A percentile compares a stretch with the other conserved stretches of the same genome.
phyloP scores from a whole-genome alignment of 2,329 filamentous ascomycete species.

The Phialophora tarda region DNA sequence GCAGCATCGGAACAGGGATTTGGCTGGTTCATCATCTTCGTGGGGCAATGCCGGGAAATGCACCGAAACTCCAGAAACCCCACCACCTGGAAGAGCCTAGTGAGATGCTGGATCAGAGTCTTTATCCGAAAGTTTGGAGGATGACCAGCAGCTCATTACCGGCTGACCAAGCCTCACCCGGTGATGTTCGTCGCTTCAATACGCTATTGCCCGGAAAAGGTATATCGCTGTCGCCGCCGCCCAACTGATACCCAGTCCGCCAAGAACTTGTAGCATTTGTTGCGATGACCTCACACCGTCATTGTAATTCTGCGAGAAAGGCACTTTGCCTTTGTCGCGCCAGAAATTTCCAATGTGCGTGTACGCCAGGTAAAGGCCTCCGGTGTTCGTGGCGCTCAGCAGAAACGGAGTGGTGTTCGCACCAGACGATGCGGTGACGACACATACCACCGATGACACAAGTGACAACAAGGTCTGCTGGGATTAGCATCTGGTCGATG shows the following conservation, averaged over 20 bases:
- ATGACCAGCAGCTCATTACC: neutral
- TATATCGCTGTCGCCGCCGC: conserved; percentile 19
- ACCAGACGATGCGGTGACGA: conserved; percentile 21
- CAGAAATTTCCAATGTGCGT: conserved; percentile 32
- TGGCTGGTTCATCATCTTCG: conserved; percentile 9
- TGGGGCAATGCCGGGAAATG: conserved; percentile 30
- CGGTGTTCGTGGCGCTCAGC: conserved; percentile 28
- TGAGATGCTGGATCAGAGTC: neutral
- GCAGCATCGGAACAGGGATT: conserved; percentile 26
- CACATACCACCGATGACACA: conserved; percentile 24
- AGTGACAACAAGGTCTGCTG: conserved; percentile 26
- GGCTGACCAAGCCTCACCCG: conserved; percentile 14
- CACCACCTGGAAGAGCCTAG: conserved; percentile 7
- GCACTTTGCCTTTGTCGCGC: conserved; percentile 30
- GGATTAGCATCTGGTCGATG: neutral
- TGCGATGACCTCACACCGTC: conserved; percentile 32
- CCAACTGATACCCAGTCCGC: conserved; percentile 25
- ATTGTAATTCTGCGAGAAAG: conserved; percentile 30
- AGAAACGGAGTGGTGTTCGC: conserved; percentile 21
- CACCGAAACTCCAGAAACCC: conserved; percentile 18
- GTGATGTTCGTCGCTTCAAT: neutral
- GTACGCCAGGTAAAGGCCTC: conserved; percentile 25
- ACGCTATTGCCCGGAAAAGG: conserved; percentile 22
- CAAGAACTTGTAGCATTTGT: conserved; percentile 24
- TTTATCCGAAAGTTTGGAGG: conserved; percentile 18